Conservation (phyloP, 139 green algal genomes). For the Tetraselmis chui region DNA sequence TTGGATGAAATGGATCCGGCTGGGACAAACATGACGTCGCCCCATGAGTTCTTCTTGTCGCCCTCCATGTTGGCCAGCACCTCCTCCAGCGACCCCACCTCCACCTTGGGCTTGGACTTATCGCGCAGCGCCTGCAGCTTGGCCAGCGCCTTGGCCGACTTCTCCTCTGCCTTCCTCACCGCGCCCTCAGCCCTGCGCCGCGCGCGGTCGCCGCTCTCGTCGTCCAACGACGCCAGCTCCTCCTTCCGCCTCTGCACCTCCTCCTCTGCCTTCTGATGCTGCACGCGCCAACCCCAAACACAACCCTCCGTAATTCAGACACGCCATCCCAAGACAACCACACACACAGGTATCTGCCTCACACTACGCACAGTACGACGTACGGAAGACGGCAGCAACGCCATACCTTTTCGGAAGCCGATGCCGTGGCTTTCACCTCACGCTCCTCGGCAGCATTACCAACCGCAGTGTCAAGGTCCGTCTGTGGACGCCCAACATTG, state of each 20-base stretch:
- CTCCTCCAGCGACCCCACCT: conserved; percentile 52
- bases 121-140: conserved; percentile 3
- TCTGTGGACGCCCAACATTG: no score
- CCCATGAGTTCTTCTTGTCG: conserved; percentile 28
- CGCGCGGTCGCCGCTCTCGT: background rate
- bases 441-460: conserved; percentile 18
- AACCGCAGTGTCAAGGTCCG: conserved; percentile 74
- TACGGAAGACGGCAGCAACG: no score
- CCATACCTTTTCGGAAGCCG: background rate
- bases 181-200: background rate
- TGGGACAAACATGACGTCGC: conserved; percentile 50
- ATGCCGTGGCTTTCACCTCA: conserved; percentile 14
- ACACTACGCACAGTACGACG: no score
- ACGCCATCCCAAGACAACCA: no score
- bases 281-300: background rate
- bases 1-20: conserved; percentile 9
- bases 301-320: no score
- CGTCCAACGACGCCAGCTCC: conserved; percentile 20
- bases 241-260: conserved; percentile 30
- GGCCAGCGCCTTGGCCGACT: background rate
- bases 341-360: no score
- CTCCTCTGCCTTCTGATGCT: conserved; percentile 14
- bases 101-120: conserved; percentile 15
- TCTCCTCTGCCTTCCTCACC: background rate
- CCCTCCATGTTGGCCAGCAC: conserved; percentile 37